Evolutionary conservation across 768 basidiomycete species (phyloP), one percentile per base, ranked within the genome.

Genomic region (Macrolepiota dolichaula): DNA sequence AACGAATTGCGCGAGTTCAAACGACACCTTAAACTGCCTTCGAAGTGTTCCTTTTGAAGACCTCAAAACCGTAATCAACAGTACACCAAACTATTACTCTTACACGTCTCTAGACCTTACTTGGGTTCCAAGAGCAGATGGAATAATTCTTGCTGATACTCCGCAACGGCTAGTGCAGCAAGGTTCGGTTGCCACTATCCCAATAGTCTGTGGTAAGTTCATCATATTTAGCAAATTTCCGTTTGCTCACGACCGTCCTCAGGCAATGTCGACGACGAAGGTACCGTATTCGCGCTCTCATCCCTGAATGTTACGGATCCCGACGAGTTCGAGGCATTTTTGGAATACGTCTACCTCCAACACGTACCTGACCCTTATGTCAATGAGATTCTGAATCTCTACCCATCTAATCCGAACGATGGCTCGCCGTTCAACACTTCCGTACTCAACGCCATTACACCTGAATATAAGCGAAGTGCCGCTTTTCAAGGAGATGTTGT

Each of bases 191-290:
- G 78, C 84, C 1, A 74, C 77, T 51, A 73, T 85, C 2, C 82
- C 82, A 0, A 76, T 83, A 58, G 73, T 86, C 15, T 79, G 60
- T n/a, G 72, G 70, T 68, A 38, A 22, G 42, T n/a, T n/a, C n/a
- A n/a, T n/a, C n/a, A n/a, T n/a, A n/a, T n/a, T n/a, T n/a, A n/a
- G n/a, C n/a, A n/a, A n/a, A n/a, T n/a, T n/a, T 19, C 19, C 42
- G 19, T 17, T 10, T 6, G 2, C 19, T 44, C 42, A 22, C 19
- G 15, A 17, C 19, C 7, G n/a, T n/a, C 1, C 17, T 7, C 19
- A 77, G 81, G 81, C 32, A 77, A 83, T 62, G 77, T 76, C 63
- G 83, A 85, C 38, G 85, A 86, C 58, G 85, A 87, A 66, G 85
- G 83, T 4, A 83, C 84, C 0, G 27, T 80, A 0, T 83, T 83